Percentiles rank a stretch among this genome's conserved stretches.
phyloP scores from a whole-genome alignment of 2,329 filamentous ascomycete genomes.

The Botrytis paeoniae region DNA sequence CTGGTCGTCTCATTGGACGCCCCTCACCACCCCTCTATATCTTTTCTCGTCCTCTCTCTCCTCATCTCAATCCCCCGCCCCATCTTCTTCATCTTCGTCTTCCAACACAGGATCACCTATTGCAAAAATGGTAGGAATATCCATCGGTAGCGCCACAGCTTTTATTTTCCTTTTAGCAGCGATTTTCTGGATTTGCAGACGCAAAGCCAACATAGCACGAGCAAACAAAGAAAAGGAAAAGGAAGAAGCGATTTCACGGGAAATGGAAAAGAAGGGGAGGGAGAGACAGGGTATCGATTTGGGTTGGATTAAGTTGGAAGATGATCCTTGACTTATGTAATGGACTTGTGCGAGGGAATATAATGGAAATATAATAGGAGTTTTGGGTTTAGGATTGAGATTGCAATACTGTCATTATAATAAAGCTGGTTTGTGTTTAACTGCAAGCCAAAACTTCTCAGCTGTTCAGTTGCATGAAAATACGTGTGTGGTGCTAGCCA shows the following conservation, averaged over 20 bases:
- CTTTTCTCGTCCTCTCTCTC: background rate
- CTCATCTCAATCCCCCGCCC: background rate
- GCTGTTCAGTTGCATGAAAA: background rate
- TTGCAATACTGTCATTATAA: background rate
- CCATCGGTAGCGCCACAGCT: background rate
- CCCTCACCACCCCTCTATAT: background rate
- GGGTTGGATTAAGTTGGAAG: background rate
- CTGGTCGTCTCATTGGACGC: background rate
- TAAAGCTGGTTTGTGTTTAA: background rate
- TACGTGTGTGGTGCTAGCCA: background rate
- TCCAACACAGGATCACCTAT: background rate
- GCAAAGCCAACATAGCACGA: background rate
- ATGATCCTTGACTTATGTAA: background rate
- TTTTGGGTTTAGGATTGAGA: background rate
- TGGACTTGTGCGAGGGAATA: too few relatives aligned
- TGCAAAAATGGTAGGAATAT: background rate
- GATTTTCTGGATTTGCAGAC: background rate
- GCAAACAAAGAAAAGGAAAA: slow-evolving; percentile 33
- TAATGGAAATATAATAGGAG: background rate
- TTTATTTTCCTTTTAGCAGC: background rate
- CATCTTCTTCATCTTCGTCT: background rate
- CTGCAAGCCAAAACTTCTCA: background rate
- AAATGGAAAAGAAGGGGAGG: background rate
- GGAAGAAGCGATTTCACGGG: background rate
- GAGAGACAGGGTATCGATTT: background rate